Base-by-base conservation (phyloP, 257 asterid genomes). In the Dorcoceras hygrometricum region DNA sequence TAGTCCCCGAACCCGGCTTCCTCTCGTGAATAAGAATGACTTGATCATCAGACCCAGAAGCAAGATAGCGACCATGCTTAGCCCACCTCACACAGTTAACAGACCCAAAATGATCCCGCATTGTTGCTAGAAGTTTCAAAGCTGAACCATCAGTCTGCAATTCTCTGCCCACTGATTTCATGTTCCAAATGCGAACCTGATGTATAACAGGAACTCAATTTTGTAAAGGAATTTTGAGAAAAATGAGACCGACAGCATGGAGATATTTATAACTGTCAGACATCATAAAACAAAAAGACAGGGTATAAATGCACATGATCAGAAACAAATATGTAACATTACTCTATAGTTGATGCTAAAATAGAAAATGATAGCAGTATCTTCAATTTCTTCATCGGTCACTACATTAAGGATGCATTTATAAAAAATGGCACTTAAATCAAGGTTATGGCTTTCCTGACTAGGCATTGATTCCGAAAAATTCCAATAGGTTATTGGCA, bases 61-160 rank as follows among this genome's bases (percentile, higher is more conserved):
- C 99, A 72, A 94, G 78, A 65, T 83, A 94, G 10, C 97, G 82
- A 16, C 97, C 96, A 76, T 94, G 97, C 66, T 85, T 88, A 65
- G 99, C 96, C 99, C 99, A 94, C 76, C 99, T 85, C 71, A 94
- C 97, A 79, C 99, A 90, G 76, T 94, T 94, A 60, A 94, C 99
- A 0, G 99, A 94, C 63, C 99, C 97, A 73, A 90, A 94, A 82
- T 94, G 99, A 80, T 94, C 99, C 0, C 95, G 86, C 62, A 94
- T 71, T 20, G 96, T 90, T 61, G 99, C 97, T 39, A 94, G 88
- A 75, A 94, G 87, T 71, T 93, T 90, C 1, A 90, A 82, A 34
- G 75, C 72, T 64, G 96, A 81, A 54, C 77, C 91, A 78, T 81
- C 96, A 25, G 75, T 12, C 57, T 28, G 87, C 59, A 79, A 69